Evolutionary conservation across 345 rosid species (phyloP), one percentile per base, ranked within the genome.

Genomic region (Lumnitzera littorea): DNA sequence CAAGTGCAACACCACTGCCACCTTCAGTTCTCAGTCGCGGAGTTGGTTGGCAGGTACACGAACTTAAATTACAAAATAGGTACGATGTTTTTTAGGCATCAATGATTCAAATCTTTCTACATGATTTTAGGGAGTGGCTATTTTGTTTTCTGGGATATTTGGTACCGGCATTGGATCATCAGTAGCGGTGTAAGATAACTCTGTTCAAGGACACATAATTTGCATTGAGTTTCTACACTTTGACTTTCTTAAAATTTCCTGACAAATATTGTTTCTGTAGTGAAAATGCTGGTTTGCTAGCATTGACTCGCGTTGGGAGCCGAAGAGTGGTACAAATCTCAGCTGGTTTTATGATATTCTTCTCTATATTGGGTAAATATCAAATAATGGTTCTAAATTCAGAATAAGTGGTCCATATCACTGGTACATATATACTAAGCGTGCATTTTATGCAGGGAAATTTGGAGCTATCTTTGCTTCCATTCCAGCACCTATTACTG

Each of bases 1-100:
- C 98, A 51, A 84, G 95, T 61, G 96, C 98, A 53, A 92, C 98
- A 25, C 98, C 96, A 5, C 50, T 91, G 27, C 96, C 96, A 23
- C 96, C 98, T 68, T 89, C 98, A 51, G 73, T 92, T 62, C 85
- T 92, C 47, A 92, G 96, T 82, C 96, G 96, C 4, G 98, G 98
- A 20, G 78, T 92, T 61, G 96, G 98, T 72, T 92, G 98, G 98
- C 98, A 92, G 96, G 98, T 92, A 80, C 57, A 10, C 48, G 16
- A 29, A 36, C 58, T 58, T 50, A 8, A 14, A 50, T 14, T 3
- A 16, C 20, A 3, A 4, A 50, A 50, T 50, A 14, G 15, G 52
- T 50, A n/a, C 20, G 56, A 9, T 48, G 20, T 11, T 48, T 54
- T 31, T 48, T 31, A 50, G 23, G 14, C 50, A 10, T 13, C 16